Percentiles rank a stretch among this genome's conserved stretches.
Conservation (phyloP, 2,329 filamentous ascomycete species). For the Plectosphaerella plurivora region DNA sequence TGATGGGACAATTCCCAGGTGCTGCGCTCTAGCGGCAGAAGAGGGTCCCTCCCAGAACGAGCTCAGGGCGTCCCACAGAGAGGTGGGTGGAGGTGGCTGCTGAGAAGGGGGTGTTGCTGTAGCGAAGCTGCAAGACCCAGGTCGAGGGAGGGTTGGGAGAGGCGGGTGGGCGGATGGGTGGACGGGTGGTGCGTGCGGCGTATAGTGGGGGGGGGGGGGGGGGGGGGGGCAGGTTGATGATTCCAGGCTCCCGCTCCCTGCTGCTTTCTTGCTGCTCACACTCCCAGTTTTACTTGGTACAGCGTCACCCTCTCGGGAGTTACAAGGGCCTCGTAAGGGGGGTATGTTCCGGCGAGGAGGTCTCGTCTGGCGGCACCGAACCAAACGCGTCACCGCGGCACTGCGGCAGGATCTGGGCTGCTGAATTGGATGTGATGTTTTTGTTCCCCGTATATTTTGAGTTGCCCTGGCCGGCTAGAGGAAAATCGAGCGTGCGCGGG, state of each 20-base stretch:
- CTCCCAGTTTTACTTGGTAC: no score
- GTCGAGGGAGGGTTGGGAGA: no score
- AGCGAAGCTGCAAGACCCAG: not conserved
- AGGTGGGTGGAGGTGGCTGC: not conserved
- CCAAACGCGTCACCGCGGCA: not conserved
- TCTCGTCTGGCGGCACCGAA: not conserved
- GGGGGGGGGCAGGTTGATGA: no score
- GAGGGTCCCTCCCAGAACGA: not conserved
- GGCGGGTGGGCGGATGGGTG: no score
- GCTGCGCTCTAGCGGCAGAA: constrained; percentile 1
- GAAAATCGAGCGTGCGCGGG: no score
- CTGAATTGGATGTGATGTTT: not conserved
- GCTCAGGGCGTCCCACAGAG: not conserved
- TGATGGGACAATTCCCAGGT: constrained; percentile 4
- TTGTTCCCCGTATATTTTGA: not conserved
- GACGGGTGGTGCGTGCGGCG: no score
- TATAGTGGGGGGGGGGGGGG: no score
- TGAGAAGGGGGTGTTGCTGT: constrained; percentile 1
- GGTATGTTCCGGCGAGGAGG: not conserved
- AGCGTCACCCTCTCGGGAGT: no score
- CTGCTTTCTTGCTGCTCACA: no score
- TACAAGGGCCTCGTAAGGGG: not conserved
- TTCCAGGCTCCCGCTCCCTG: no score
- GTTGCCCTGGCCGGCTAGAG: not conserved
- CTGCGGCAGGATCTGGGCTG: not conserved